These are phyloP conservation scores for Dactylonectria macrodidyma DNA, from an alignment of 2,329 filamentous ascomycete species.

Conservation along the genomic window DNA sequence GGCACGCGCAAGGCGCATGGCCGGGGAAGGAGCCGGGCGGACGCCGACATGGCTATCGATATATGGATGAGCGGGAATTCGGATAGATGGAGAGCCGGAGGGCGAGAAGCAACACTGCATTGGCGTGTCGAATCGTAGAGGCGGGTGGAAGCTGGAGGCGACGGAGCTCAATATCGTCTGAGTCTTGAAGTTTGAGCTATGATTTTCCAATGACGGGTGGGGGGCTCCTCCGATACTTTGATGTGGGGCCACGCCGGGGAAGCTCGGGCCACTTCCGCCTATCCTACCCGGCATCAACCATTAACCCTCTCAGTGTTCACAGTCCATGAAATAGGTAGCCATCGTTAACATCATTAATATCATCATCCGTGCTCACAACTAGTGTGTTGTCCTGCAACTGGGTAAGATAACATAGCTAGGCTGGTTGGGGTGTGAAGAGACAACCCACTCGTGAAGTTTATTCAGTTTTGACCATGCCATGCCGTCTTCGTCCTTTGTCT, in stretches of 20 bases:
- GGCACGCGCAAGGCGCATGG: constrained; percentile 33
- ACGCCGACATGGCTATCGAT: constrained; percentile 34
- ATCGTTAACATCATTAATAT: too few species aligned
- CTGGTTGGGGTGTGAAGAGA: too few species aligned
- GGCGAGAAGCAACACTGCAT: not conserved
- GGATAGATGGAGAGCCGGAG: not conserved
- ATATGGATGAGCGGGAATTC: not conserved
- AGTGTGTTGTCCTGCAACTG: too few species aligned
- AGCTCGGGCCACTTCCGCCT: constrained; percentile 27
- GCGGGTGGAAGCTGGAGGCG: not conserved
- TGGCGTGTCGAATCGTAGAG: not conserved
- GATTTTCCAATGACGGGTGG: constrained; percentile 20
- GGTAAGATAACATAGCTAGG: too few species aligned
- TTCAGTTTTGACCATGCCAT: not conserved
- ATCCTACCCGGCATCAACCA: constrained; percentile 13
- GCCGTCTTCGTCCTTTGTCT: not conserved
- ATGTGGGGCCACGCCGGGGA: constrained; percentile 20
- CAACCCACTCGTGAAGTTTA: not conserved
- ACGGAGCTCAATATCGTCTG: constrained; percentile 14
- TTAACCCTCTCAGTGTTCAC: not conserved
- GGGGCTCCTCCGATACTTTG: constrained; percentile 7
- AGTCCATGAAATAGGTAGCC: too few species aligned
- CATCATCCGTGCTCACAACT: too few species aligned
- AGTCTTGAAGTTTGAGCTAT: constrained; percentile 19
- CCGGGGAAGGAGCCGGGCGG: constrained; percentile 34